Percentiles rank a stretch among this genome's conserved stretches.
Conservation (phyloP, 179 eudicot species). For the Spinacia oleracea region DNA sequence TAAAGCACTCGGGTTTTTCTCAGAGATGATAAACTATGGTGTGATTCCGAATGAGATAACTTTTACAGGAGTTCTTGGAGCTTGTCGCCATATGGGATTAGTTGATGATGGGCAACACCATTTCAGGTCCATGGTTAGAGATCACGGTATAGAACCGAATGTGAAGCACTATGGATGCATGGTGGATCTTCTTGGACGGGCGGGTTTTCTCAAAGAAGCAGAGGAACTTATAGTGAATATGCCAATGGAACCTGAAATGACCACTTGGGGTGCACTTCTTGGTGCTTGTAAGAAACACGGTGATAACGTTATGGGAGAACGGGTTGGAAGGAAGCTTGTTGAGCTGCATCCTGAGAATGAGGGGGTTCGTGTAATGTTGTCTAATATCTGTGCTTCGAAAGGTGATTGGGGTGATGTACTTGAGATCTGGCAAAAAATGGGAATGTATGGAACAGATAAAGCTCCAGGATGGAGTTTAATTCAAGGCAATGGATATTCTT, state of each 20-base stretch:
- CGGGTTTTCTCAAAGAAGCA: neutral
- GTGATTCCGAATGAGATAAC: neutral
- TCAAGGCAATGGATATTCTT: neutral
- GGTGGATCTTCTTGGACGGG: neutral
- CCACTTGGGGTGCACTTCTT: constrained; percentile 2
- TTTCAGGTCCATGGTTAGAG: neutral
- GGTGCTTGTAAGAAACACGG: neutral
- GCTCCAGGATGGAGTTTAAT: neutral
- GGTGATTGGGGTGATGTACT: neutral
- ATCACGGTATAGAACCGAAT: neutral
- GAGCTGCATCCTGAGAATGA: neutral
- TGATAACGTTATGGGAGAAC: neutral
- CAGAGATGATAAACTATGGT: neutral
- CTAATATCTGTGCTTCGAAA: neutral
- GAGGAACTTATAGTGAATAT: neutral
- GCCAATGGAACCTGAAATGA: neutral
- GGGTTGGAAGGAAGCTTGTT: neutral
- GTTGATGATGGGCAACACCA: neutral
- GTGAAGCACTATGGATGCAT: neutral
- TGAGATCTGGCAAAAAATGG: neutral
- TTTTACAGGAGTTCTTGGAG: neutral
- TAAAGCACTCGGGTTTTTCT: neutral
- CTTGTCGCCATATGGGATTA: neutral
- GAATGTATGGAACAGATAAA: neutral
- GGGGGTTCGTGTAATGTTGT: neutral